A percentile compares a stretch with the other conserved stretches of the same genome.
Conservation (phyloP, 108 stramenopile species). For the Pseudonitzschia multistriata region DNA sequence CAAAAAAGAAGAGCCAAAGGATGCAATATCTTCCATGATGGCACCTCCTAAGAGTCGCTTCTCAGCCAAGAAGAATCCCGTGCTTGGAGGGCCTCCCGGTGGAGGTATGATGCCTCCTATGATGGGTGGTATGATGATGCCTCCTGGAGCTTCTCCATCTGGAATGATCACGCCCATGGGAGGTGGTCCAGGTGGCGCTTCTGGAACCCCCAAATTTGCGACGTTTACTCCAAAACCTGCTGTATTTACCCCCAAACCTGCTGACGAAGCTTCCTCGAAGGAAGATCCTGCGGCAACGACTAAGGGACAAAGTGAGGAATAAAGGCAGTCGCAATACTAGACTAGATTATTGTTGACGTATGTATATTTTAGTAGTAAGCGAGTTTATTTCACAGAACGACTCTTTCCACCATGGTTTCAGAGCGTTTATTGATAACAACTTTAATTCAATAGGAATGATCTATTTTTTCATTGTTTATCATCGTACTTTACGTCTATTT, state of each 20-base stretch:
- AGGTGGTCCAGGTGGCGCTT: neutral
- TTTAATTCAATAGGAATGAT: no score
- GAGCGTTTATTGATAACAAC: no score
- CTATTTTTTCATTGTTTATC: no score
- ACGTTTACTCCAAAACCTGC: constrained; percentile 38
- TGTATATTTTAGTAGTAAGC: no score
- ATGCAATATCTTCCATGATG: constrained; percentile 91
- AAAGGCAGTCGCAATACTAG: no score
- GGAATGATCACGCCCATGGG: constrained; percentile 15
- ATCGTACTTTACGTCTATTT: no score
- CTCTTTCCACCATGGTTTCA: no score
- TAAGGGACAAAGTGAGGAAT: neutral
- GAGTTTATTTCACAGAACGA: no score
- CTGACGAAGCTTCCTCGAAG: neutral
- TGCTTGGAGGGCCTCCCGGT: neutral
- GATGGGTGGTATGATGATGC: constrained; percentile 5
- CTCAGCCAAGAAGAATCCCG: constrained; percentile 10
- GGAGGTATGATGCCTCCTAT: constrained; percentile 6
- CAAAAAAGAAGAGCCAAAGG: constrained; percentile 38
- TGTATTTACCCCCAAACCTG: constrained; percentile 33
- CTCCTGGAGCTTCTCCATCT: constrained; percentile 12
- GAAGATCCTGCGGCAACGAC: neutral
- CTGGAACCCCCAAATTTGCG: constrained; percentile 4
- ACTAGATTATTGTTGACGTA: no score
- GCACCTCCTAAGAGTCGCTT: constrained; percentile 65